phyloP scores from a whole-genome alignment of 1,139 yeast species.

The Saccharomyces hybrid region DNA sequence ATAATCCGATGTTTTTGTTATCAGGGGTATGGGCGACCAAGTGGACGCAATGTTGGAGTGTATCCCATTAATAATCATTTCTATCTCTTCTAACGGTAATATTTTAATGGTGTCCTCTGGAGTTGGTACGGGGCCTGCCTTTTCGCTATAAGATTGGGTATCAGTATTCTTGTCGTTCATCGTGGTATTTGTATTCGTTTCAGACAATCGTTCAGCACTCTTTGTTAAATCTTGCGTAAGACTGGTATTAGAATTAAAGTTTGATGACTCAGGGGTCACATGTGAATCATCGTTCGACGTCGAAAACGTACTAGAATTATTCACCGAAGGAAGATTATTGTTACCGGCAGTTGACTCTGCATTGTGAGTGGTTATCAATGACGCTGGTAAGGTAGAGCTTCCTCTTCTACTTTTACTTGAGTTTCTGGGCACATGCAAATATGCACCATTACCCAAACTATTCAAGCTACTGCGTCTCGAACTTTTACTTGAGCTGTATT shows the following conservation, averaged over 20 bases:
- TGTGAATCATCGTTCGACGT: constrained; percentile 7
- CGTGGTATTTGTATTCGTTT: background rate
- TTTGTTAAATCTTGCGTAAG: background rate
- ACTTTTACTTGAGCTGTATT: constrained; percentile 5
- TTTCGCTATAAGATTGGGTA: background rate
- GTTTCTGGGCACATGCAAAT: constrained; percentile 2
- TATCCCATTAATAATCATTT: constrained; percentile 31
- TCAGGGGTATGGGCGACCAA: constrained; percentile 51
- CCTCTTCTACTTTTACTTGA: constrained; percentile 9
- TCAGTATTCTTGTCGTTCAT: too few species aligned
- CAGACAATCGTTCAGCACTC: background rate
- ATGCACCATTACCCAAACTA: constrained; percentile 2
- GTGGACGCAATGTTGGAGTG: constrained; percentile 26
- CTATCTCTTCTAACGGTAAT: constrained; percentile 32
- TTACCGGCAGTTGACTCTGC: background rate
- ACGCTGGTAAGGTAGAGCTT: constrained; percentile 2
- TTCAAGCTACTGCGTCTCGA: constrained; percentile 12
- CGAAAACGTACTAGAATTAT: background rate
- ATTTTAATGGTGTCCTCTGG: constrained; percentile 19
- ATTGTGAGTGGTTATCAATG: constrained; percentile 1
- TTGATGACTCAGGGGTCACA: constrained; percentile 3
- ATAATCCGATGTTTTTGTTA: constrained; percentile 33
- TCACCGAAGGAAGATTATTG: constrained; percentile 4
- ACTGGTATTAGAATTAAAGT: background rate
- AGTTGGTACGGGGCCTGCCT: background rate